phyloP scores from a whole-genome alignment of 2,329 filamentous ascomycete genomes.

The Penicillium psychrosexuale region DNA sequence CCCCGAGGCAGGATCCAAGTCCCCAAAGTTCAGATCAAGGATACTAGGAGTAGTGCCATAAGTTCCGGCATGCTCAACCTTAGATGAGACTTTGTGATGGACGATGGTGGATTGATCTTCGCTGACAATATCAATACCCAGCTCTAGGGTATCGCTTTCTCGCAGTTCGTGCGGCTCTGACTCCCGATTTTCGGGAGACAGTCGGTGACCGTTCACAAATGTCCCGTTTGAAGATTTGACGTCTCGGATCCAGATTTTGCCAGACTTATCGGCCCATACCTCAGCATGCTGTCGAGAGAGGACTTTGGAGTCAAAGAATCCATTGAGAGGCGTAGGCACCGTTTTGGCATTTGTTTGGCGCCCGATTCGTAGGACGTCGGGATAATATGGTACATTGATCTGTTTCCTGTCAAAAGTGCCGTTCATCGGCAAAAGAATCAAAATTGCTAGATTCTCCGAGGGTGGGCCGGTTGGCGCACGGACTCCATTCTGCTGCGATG shows the following conservation, averaged over 20 bases:
- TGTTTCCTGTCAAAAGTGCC: constrained; percentile 97
- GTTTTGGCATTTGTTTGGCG: constrained; percentile 97
- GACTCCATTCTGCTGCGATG: constrained; percentile 59
- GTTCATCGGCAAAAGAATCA: constrained; percentile 86
- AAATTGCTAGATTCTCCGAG: constrained; percentile 66
- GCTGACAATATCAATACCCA: constrained; percentile 97
- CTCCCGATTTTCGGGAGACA: constrained; percentile 92
- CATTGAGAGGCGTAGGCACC: constrained; percentile 82
- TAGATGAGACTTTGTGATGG: constrained; percentile 95
- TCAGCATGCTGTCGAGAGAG: constrained; percentile 94
- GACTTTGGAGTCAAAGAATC: constrained; percentile 97
- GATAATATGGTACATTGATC: constrained; percentile 85
- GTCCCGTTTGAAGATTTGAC: constrained; percentile 99
- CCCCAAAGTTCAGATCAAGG: constrained; percentile 86
- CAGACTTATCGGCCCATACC: constrained; percentile 80
- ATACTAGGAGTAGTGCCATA: constrained; percentile 68
- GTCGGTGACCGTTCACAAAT: constrained; percentile 86
- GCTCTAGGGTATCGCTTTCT: constrained; percentile 85
- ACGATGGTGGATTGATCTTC: constrained; percentile 98
- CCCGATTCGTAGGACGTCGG: constrained; percentile 92
- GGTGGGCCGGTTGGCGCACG: constrained; percentile 45
- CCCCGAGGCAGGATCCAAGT: constrained; percentile 75
- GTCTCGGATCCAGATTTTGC: constrained; percentile 93
- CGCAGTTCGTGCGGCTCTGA: constrained; percentile 92
- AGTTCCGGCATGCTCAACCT: constrained; percentile 91